Evolutionary conservation across 805 yeast species (phyloP).

Genomic region (Kluyveromyces siamensis): DNA sequence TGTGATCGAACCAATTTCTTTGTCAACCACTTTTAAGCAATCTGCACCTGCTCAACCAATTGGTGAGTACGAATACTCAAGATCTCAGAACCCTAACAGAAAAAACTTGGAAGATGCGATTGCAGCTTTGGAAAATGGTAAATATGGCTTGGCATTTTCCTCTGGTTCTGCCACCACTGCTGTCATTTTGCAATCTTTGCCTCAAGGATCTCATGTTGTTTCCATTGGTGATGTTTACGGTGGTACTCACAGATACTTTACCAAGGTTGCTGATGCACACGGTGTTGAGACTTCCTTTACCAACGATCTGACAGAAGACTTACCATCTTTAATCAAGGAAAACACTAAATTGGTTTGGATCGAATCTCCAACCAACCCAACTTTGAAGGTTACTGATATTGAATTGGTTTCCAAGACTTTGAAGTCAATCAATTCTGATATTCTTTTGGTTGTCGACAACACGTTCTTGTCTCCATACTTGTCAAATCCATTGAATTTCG

Average conservation of each 20-base stretch:
- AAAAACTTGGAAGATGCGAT: conserved; percentile 69
- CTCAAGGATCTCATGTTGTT: conserved; percentile 63
- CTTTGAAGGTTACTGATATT: conserved; percentile 71
- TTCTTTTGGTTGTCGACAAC: conserved; percentile 72
- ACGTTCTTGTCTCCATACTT: conserved; percentile 82
- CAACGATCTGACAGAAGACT: conserved; percentile 50
- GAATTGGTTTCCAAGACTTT: conserved; percentile 49
- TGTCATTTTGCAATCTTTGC: conserved; percentile 61
- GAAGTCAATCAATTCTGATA: conserved; percentile 40
- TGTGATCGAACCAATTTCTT: conserved; percentile 74
- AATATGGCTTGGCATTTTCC: conserved; percentile 65
- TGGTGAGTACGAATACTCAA: conserved; percentile 74
- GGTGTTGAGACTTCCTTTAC: conserved; percentile 66
- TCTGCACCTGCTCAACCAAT: conserved; percentile 66
- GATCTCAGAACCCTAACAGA: conserved; percentile 84
- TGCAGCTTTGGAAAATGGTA: conserved; percentile 71
- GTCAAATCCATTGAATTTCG: conserved; percentile 72
- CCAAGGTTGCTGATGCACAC: conserved; percentile 74
- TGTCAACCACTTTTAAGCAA: conserved; percentile 82
- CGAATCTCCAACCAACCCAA: conserved; percentile 86
- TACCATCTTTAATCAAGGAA: conserved; percentile 44
- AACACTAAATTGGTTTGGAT: conserved; percentile 77
- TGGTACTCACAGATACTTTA: conserved; percentile 85
- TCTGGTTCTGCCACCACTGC: conserved; percentile 88
- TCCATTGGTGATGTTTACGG: conserved; percentile 85